Evolutionary conservation across 1,284 basidiomycete species (phyloP).

Genomic region (Butyriboletus appendiculatus): DNA sequence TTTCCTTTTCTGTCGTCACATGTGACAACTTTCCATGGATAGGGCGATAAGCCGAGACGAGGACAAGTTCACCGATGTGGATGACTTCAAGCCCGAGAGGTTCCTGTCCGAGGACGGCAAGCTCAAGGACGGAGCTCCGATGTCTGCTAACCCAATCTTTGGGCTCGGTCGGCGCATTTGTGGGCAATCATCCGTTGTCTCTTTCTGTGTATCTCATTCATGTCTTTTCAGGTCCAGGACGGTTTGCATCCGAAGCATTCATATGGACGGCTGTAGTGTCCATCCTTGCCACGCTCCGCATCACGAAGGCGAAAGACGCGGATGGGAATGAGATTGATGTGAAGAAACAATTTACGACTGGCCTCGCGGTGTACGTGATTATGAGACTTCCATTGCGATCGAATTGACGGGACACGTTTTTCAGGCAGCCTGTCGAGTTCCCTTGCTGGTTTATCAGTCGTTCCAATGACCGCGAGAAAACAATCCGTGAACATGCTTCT

Average conservation of each 20-base stretch:
- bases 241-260: slow-evolving; percentile 25
- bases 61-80: slow-evolving; percentile 14
- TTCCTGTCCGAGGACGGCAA: slow-evolving; percentile 20
- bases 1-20: background rate
- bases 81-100: slow-evolving; percentile 26
- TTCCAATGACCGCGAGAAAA: slow-evolving; percentile 11
- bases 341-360: slow-evolving; percentile 32
- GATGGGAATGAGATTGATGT: slow-evolving; percentile 38
- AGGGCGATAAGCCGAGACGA: slow-evolving; percentile 37
- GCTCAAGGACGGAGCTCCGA: slow-evolving; percentile 25
- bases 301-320: slow-evolving; percentile 38
- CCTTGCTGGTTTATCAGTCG: slow-evolving; percentile 25
- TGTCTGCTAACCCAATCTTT: slow-evolving; percentile 40
- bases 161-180: slow-evolving; percentile 41
- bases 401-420: background rate
- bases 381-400: background rate
- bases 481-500: slow-evolving; percentile 11
- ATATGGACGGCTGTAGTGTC: slow-evolving; percentile 29
- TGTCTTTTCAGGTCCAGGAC: slow-evolving; percentile 22
- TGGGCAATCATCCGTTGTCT: slow-evolving; percentile 17
- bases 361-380: slow-evolving; percentile 34
- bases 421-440: slow-evolving; percentile 25
- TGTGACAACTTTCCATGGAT: background rate
- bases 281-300: slow-evolving; percentile 41
- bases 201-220: slow-evolving; percentile 9